phyloP scores from a whole-genome alignment of 164 flowering plant genomes.

The Echeveria elegans region DNA sequence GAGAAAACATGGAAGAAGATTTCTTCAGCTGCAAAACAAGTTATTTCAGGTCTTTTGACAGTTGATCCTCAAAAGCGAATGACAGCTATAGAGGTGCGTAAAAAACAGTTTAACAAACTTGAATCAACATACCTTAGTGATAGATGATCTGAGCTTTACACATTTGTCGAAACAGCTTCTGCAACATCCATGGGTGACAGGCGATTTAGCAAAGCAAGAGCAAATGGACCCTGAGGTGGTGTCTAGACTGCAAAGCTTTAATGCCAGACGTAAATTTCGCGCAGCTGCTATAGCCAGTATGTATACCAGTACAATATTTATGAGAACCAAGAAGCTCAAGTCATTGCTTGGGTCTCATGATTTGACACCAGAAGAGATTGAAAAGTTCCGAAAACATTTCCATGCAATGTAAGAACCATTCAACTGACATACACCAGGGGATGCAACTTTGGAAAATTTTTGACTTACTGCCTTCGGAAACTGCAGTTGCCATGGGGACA shows the following conservation, averaged over 20 bases:
- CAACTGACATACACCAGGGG: not conserved
- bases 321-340: conserved; percentile 62
- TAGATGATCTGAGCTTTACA: not conserved
- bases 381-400: conserved; percentile 45
- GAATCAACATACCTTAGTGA: not conserved
- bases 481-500: conserved; percentile 61
- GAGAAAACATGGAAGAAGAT: conserved; percentile 71
- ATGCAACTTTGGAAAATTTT: not conserved
- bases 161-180: conserved; percentile 34
- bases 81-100: conserved; percentile 52
- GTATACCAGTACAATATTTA: conserved; percentile 41
- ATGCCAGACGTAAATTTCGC: conserved; percentile 64
- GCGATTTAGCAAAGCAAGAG: conserved; percentile 56
- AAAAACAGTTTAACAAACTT: not conserved
- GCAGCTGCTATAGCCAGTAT: conserved; percentile 79
- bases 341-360: conserved; percentile 50
- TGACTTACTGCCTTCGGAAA: not conserved
- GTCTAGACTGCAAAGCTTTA: conserved; percentile 60
- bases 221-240: conserved; percentile 67
- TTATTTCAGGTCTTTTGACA: conserved; percentile 46
- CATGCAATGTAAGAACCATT: conserved; percentile 37
- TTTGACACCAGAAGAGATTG: conserved; percentile 53
- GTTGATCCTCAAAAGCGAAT: conserved; percentile 60
- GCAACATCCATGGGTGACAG: conserved; percentile 65
- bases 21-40: conserved; percentile 53